Evolutionary conservation across 1,284 basidiomycete species (phyloP).

Genomic region (Rhizoctonia solani): DNA sequence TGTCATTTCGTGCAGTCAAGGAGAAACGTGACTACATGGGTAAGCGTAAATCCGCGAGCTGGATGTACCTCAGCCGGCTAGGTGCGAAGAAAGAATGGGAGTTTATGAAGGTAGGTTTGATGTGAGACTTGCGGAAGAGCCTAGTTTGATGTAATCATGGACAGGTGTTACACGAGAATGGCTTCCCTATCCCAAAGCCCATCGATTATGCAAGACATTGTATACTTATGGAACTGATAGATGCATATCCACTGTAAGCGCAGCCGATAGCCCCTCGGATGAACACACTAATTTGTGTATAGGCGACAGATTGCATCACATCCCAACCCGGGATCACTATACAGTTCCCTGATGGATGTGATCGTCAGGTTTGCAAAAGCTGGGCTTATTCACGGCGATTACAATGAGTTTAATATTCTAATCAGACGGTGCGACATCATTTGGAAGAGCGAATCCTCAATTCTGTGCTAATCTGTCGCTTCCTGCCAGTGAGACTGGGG

Average conservation of each 20-base stretch:
- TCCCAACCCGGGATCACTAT: slow-evolving; percentile 84
- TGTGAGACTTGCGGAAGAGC: not conserved
- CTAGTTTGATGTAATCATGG: not conserved
- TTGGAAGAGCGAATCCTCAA: not conserved
- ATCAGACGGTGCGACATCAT: slow-evolving; percentile 51
- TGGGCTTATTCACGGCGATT: slow-evolving; percentile 97
- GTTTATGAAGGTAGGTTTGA: slow-evolving; percentile 95
- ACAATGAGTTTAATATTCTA: slow-evolving; percentile 99
- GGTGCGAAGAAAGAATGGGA: slow-evolving; percentile 97
- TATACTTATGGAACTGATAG: slow-evolving; percentile 94
- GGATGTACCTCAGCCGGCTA: slow-evolving; percentile 99
- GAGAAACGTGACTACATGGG: slow-evolving; percentile 96
- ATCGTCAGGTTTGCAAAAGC: slow-evolving; percentile 92
- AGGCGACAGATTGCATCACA: slow-evolving; percentile 89
- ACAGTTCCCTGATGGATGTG: slow-evolving; percentile 92
- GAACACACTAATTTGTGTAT: slow-evolving; percentile 37
- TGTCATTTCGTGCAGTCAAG: slow-evolving; percentile 97
- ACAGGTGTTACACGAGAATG: slow-evolving; percentile 86
- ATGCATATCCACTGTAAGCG: slow-evolving; percentile 89
- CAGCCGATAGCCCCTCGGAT: slow-evolving; percentile 13
- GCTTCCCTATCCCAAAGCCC: slow-evolving; percentile 91
- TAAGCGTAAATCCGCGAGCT: slow-evolving; percentile 93
- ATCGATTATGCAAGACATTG: slow-evolving; percentile 95
- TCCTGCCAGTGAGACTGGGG: slow-evolving; percentile 62
- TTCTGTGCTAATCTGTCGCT: not conserved